Evolutionary conservation across 129 eudicot genomes (phyloP).

Genomic region (Erigeron canadensis): DNA sequence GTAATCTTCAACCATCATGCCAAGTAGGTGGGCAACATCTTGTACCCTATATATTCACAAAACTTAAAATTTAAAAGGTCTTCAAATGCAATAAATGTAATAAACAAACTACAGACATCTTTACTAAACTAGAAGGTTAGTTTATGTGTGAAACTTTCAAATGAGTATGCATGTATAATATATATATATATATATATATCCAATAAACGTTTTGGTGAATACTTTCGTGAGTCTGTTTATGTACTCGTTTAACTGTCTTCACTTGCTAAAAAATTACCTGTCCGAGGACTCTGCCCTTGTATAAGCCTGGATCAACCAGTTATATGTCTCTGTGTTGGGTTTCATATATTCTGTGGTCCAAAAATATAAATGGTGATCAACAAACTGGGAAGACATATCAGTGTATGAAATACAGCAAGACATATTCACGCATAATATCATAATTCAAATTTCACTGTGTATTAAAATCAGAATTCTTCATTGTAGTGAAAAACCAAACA

Average conservation of each 20-base stretch:
- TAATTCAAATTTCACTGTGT: not conserved
- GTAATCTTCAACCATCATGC: conserved; percentile 96
- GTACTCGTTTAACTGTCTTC: not conserved
- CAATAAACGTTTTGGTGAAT: no score
- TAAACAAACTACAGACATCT: conserved; percentile 7
- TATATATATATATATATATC: not conserved
- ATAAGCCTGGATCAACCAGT: conserved; percentile 96
- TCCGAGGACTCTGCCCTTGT: conserved; percentile 94
- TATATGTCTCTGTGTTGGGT: conserved; percentile 97
- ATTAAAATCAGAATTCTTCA: not conserved
- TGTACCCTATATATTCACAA: conserved; percentile 63
- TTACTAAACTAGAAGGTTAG: conserved; percentile 9
- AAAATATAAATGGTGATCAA: conserved; percentile 22
- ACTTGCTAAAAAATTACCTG: conserved; percentile 47
- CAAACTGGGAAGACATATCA: not conserved
- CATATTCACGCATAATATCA: not conserved
- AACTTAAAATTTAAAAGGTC: not conserved
- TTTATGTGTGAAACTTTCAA: not conserved
- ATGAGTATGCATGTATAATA: not conserved
- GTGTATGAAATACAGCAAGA: not conserved
- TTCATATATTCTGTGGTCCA: conserved; percentile 76
- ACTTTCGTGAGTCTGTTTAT: not conserved
- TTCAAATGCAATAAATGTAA: conserved; percentile 2
- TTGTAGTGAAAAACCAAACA: not conserved
- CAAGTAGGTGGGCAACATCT: conserved; percentile 94